A percentile compares a stretch with the other conserved stretches of the same genome.
Evolutionary conservation across 1,284 basidiomycete genomes (phyloP).

Genomic region (Puccinia novopanici): DNA sequence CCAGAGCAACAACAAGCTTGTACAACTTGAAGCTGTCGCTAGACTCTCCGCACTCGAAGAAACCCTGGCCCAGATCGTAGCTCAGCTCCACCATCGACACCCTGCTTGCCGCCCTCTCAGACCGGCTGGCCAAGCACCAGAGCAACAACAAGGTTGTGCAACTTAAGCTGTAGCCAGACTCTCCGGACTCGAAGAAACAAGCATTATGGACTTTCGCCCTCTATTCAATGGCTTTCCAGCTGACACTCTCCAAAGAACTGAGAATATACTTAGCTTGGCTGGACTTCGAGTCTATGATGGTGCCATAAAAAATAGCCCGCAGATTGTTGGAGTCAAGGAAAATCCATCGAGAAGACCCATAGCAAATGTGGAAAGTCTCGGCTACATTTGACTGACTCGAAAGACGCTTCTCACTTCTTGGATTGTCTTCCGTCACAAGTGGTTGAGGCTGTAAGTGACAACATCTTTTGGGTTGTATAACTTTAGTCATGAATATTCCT

Average conservation of each 20-base stretch:
- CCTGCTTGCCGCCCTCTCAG: too few species aligned
- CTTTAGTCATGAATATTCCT: too few species aligned
- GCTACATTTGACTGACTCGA: too few species aligned
- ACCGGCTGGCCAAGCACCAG: slow-evolving; percentile 8
- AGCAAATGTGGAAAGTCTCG: background rate
- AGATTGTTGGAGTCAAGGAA: slow-evolving; percentile 91
- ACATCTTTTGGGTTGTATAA: too few species aligned
- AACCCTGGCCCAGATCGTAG: background rate
- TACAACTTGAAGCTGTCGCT: background rate
- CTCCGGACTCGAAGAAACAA: slow-evolving; percentile 6
- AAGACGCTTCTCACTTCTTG: too few species aligned
- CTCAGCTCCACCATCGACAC: too few species aligned
- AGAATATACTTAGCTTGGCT: slow-evolving; percentile 83
- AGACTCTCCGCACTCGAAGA: slow-evolving; percentile 10
- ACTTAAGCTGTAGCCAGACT: slow-evolving; percentile 5
- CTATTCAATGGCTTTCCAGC: slow-evolving; percentile 88
- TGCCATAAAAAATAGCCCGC: slow-evolving; percentile 85
- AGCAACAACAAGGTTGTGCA: background rate
- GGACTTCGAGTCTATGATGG: slow-evolving; percentile 86
- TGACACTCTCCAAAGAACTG: slow-evolving; percentile 78
- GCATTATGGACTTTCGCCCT: too few species aligned
- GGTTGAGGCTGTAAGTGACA: too few species aligned
- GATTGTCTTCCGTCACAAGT: too few species aligned
- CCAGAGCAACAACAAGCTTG: background rate
- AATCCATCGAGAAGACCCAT: slow-evolving; percentile 52